These are phyloP conservation scores for Pseudonitzschia multiseries DNA, from an alignment of 108 stramenopile species.

Conservation along the genomic window DNA sequence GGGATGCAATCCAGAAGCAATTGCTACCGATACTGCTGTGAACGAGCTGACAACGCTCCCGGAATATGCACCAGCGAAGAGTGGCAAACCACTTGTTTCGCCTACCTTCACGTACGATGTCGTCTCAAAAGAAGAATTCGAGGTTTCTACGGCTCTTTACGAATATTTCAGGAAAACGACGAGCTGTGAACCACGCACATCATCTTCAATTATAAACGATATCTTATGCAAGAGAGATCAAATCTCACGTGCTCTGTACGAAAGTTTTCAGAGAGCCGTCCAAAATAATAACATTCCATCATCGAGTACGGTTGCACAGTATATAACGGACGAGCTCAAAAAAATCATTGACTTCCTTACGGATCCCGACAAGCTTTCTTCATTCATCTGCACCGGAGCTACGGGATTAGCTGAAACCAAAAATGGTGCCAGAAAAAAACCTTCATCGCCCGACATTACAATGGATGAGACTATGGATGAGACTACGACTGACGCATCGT, in stretches of 20 bases:
- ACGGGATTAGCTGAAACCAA: neutral
- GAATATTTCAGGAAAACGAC: too few species aligned
- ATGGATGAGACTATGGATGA: neutral
- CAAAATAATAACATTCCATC: neutral
- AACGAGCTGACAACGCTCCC: too few species aligned
- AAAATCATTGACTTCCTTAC: neutral
- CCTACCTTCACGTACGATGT: too few species aligned
- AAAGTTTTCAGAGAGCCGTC: neutral
- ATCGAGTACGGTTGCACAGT: too few species aligned
- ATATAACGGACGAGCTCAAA: too few species aligned
- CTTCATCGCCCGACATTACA: neutral
- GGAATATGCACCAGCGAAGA: too few species aligned
- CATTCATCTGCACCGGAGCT: neutral
- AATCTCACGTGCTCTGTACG: neutral
- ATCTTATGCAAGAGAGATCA: slow-evolving; percentile 1
- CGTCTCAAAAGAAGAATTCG: neutral
- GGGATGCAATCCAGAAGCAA: neutral
- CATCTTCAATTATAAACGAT: too few species aligned
- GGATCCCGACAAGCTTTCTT: neutral
- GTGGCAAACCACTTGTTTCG: too few species aligned
- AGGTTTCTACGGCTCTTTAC: too few species aligned
- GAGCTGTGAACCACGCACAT: too few species aligned
- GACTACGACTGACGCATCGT: neutral
- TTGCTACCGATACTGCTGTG: too few species aligned
- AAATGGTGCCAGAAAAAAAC: neutral